Evolutionary conservation across 495 filamentous ascomycete species (phyloP), one percentile per base, ranked within the genome.

Genomic region (Lasiosphaeris hirsuta): DNA sequence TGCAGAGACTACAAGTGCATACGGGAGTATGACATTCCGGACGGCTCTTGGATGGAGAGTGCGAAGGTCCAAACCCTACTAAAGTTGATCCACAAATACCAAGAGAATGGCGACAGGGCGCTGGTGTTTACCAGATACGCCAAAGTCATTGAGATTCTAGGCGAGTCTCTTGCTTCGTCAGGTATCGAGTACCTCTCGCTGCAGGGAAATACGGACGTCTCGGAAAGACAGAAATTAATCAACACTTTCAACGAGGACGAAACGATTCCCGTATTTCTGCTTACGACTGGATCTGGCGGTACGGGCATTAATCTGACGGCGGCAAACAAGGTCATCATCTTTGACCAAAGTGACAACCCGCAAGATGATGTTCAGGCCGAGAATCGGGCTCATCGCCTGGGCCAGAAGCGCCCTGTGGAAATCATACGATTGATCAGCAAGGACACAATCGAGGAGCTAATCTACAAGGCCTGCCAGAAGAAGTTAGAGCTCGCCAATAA

Each of bases 261-360:
- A 5, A 80, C 83, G 7, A 96, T 98, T 56, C 87, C 90, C 0
- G 92, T 93, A 2, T 98, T 98, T 72, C 80, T 98, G 36, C 80
- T 98, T 1, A 93, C 89, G 1, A 98, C 94, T 7, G 93, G 90
- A 57, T 91, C 94, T 8, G 94, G 94, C 15, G 94, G 94, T 37
- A 90, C 92, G 3, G 94, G 94, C 13, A 96, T 98, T 73, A 98
- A 98, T 72, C 70, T 98, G 35, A 90, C 90, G 10, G 89, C 86
- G 41, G 95, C 94, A 3, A 97, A 97, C 74, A 97, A 96, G 76
- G 92, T 98, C 58, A 83, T 98, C 69, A 93, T 98, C 65, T 97
- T 97, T 66, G 94, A 98, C 71, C 89, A 88, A 50, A 87, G 83
- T 33, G 97, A 97, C 72, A 98, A 98, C 63, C 94, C 94, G 0